Evolutionary conservation across 352 stramenopile species (phyloP).

Genomic region (Globisporangium iwayamae): DNA sequence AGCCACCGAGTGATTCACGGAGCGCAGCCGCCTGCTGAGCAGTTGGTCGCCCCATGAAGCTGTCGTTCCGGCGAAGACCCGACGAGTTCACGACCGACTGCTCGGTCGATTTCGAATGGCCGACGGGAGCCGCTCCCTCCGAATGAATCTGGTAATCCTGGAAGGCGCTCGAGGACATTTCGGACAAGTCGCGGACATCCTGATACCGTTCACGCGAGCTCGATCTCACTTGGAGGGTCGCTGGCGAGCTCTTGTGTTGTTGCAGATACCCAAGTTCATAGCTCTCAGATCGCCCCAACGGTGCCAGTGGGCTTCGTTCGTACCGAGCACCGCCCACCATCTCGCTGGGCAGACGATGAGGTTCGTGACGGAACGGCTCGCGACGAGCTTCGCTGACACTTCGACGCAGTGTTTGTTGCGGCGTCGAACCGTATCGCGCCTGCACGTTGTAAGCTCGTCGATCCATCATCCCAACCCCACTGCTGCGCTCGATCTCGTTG

Average conservation of each 20-base stretch:
- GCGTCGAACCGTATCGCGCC: background rate
- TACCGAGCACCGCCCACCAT: background rate
- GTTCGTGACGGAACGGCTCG: background rate
- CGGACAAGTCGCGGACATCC: conserved; percentile 51
- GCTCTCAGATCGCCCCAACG: background rate
- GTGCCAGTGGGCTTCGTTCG: background rate
- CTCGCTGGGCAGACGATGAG: background rate
- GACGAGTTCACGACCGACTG: background rate
- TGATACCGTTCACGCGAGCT: conserved; percentile 22
- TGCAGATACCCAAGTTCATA: conserved; percentile 11
- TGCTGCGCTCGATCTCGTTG: conserved; percentile 53
- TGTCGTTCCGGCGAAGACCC: conserved; percentile 16
- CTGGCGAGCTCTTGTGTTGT: conserved; percentile 13
- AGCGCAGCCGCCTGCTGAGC: conserved; percentile 10
- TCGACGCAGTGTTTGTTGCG: conserved; percentile 8
- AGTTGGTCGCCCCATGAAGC: conserved; percentile 17
- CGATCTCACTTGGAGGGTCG: background rate
- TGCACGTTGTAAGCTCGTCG: background rate
- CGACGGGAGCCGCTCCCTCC: conserved; percentile 21
- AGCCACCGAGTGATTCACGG: conserved; percentile 10
- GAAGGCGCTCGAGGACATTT: conserved; percentile 63
- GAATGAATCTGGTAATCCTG: conserved; percentile 50
- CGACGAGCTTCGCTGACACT: conserved; percentile 9
- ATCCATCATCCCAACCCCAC: conserved; percentile 13
- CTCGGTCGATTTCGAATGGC: conserved; percentile 11